Base-by-base conservation (phyloP, 495 filamentous ascomycete species). In the Cercophora samala region DNA sequence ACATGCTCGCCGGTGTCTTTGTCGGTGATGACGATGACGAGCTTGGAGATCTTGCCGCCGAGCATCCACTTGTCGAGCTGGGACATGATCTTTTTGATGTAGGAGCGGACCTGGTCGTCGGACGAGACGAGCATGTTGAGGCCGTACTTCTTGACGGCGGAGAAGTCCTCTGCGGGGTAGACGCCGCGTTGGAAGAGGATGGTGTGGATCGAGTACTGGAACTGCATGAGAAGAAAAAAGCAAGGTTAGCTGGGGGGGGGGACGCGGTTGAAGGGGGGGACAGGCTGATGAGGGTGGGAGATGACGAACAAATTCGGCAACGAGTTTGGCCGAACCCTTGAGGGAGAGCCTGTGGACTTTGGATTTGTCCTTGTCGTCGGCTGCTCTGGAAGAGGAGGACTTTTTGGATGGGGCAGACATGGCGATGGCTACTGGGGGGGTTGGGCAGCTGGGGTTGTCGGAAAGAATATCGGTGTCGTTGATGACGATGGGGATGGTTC, bases 61-160 rank as follows among this genome's bases (percentile, higher is more conserved):
- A 91, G 82, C 91, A 97, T 98, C 95, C 95, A 99, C 73, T 89
- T 90, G 79, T 94, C 93, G 56, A 97, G 86, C 79, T 97, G 93
- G 4, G 89, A 90, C 92, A 96, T 97, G 79, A 97, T 97, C 81
- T 95, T 96, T 81, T 96, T 97, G 83, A 97, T 96, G 78, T 99
- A 99, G 61, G 93, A 93, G 81, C 96, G 96, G 71, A 99, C 95
- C 77, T 98, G 93, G 81, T 98, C 95, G 79, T 99, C 95, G 65
- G 91, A 88, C 19, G 95, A 92, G 51, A 97, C 93, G 52, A 97
- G 91, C 93, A 99, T 98, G 73, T 96, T 98, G 70, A 99, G 88
- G 72, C 96, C 96, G 88, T 99, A 99, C 83, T 99, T 99, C 80
- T 98, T 98, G 72, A 99, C 93, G 23, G 94, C 89, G 68, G 90